Percentiles rank a stretch among this genome's conserved stretches.
phyloP scores from a whole-genome alignment of 1,284 basidiomycete genomes.

The Phaffia rhodozyma region DNA sequence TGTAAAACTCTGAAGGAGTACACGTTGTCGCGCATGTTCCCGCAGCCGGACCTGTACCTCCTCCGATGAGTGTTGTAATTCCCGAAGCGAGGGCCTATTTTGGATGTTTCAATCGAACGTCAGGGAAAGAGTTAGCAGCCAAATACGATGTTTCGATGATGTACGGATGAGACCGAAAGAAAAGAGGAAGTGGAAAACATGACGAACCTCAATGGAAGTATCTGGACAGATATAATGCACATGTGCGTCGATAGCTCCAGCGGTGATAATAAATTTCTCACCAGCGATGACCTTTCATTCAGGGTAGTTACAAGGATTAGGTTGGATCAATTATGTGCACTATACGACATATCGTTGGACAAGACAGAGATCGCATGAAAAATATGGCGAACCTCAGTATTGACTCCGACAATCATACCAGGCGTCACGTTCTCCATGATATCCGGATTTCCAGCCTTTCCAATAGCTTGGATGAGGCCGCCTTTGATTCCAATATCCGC shows the following conservation, averaged over 20 bases:
- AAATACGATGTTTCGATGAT: conserved; percentile 29
- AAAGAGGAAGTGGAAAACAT: conserved; percentile 23
- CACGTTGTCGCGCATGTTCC: conserved; percentile 92
- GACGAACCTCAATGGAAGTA: conserved; percentile 55
- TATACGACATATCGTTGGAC: neutral
- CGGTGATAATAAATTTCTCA: conserved; percentile 85
- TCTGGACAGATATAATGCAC: conserved; percentile 91
- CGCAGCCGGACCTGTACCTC: conserved; percentile 84
- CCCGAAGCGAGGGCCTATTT: conserved; percentile 40
- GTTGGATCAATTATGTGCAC: too few relatives aligned
- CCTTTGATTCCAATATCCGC: conserved; percentile 93
- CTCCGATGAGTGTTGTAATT: conserved; percentile 80
- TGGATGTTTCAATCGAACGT: neutral
- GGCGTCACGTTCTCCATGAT: conserved; percentile 72
- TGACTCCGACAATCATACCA: conserved; percentile 66
- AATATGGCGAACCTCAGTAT: conserved; percentile 48
- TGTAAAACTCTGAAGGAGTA: conserved; percentile 76
- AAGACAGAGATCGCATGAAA: neutral
- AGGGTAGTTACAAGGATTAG: neutral
- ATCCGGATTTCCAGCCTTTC: conserved; percentile 95
- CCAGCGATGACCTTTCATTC: conserved; percentile 62
- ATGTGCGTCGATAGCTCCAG: conserved; percentile 86
- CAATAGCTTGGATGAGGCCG: conserved; percentile 75
- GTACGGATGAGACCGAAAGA: neutral
- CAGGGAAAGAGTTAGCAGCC: conserved; percentile 40